Percentiles rank a stretch among this genome's conserved stretches.
Evolutionary conservation across 1,139 yeast genomes (phyloP).

Genomic region (Candida glucosophila): DNA sequence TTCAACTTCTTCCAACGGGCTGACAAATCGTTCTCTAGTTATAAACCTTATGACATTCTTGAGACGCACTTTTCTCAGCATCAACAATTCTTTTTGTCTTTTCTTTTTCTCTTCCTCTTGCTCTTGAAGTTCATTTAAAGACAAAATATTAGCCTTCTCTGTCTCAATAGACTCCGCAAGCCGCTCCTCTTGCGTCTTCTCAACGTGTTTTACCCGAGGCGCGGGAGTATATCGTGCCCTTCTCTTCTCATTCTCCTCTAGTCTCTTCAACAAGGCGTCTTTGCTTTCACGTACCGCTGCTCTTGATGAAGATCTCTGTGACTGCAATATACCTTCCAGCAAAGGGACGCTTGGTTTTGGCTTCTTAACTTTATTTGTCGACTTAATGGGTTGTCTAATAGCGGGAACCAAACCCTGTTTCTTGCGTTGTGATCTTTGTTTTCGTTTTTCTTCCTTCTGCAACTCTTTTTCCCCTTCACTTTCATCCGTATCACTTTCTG

Average conservation of each 20-base stretch:
- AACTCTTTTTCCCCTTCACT: conserved; percentile 64
- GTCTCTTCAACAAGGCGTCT: conserved; percentile 64
- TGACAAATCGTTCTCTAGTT: conserved; percentile 29
- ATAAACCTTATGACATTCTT: conserved; percentile 45
- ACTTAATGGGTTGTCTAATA: conserved; percentile 39
- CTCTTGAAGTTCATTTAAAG: conserved; percentile 70
- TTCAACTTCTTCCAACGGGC: conserved; percentile 50
- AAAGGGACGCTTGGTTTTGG: conserved; percentile 14
- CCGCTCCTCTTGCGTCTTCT: conserved; percentile 79
- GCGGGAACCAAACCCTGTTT: too few species aligned
- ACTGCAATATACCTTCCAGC: conserved; percentile 40
- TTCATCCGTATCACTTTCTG: conserved; percentile 43
- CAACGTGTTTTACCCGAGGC: conserved; percentile 34
- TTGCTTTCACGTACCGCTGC: conserved; percentile 73
- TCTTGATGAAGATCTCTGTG: conserved; percentile 72
- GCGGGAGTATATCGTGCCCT: conserved; percentile 43
- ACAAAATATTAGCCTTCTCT: conserved; percentile 63
- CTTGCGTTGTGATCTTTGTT: conserved; percentile 30
- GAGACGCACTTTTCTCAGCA: conserved; percentile 54
- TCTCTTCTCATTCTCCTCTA: conserved; percentile 63
- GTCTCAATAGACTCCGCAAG: conserved; percentile 81
- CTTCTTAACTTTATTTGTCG: conserved; percentile 6
- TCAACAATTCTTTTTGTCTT: conserved; percentile 63
- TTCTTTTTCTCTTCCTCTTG: conserved; percentile 79
- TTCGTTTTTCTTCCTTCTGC: conserved; percentile 39